Conservation (phyloP, 2,329 filamentous ascomycete species). For the Cercospora sp. region DNA sequence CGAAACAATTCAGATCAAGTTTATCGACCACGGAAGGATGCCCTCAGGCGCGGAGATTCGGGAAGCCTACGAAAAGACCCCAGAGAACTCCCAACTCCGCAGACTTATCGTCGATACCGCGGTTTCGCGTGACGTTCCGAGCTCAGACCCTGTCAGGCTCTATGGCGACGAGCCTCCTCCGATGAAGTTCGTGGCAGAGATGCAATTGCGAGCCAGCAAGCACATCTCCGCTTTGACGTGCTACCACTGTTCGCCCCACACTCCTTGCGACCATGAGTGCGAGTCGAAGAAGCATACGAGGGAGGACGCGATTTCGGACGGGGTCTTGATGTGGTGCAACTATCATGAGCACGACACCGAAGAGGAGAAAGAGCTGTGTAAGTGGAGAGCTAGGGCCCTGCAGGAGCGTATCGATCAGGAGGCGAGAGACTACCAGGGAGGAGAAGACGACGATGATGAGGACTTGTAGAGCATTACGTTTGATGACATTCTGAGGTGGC, state of each 20-base stretch:
- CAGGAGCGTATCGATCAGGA: neutral
- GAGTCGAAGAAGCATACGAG: neutral
- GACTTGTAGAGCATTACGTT: neutral
- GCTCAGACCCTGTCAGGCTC: neutral
- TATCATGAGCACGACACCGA: slow-evolving; percentile 1
- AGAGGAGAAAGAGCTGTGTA: slow-evolving; percentile 8
- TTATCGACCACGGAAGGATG: neutral
- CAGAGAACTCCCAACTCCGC: neutral
- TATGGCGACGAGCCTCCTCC: neutral
- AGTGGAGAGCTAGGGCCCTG: neutral
- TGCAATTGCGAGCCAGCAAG: neutral
- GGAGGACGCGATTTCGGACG: neutral
- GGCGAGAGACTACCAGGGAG: neutral
- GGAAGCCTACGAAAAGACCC: neutral
- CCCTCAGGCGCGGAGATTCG: neutral
- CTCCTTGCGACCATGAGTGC: neutral
- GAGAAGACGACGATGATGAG: neutral
- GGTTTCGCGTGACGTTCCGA: neutral
- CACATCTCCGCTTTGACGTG: neutral
- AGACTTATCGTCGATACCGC: neutral
- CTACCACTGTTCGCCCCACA: neutral
- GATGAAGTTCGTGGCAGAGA: neutral
- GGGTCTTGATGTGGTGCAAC: neutral
- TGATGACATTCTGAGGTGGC: neutral
- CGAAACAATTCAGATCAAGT: slow-evolving; percentile 1